A percentile compares a stretch with the other conserved stretches of the same genome.
phyloP scores from a whole-genome alignment of 805 yeast species.

The Debaryomyces tyrocola region DNA sequence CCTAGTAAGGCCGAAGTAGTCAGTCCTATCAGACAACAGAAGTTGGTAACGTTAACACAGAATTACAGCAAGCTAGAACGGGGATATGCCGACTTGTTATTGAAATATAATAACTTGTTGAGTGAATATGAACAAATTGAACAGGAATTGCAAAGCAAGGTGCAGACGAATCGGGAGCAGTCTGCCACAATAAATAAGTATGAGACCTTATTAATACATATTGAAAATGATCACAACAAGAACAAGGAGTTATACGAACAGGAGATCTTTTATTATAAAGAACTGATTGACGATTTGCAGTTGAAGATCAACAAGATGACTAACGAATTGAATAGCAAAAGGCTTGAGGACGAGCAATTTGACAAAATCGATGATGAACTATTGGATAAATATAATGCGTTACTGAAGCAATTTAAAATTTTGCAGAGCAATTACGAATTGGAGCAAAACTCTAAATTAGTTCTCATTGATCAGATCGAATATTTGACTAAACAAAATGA shows the following conservation, averaged over 20 bases:
- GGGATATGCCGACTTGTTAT: constrained; percentile 32
- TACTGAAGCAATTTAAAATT: constrained; percentile 36
- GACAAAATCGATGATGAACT: constrained; percentile 10
- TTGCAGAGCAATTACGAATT: constrained; percentile 52
- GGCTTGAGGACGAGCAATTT: constrained; percentile 7
- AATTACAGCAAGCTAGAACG: constrained; percentile 11
- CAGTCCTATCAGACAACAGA: constrained; percentile 6
- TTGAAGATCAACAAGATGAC: constrained; percentile 19
- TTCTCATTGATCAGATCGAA: constrained; percentile 57
- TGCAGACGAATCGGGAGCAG: constrained; percentile 25
- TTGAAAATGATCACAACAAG: constrained; percentile 29
- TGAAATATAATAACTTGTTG: constrained; percentile 23
- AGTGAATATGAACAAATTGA: constrained; percentile 32
- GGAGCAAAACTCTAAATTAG: constrained; percentile 51
- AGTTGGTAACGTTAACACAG: not conserved
- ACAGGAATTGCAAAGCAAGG: constrained; percentile 26
- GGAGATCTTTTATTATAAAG: constrained; percentile 33
- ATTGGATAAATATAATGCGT: constrained; percentile 27
- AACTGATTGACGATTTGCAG: constrained; percentile 32
- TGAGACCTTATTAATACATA: constrained; percentile 27
- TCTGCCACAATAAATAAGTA: constrained; percentile 20
- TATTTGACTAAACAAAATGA: constrained; percentile 40
- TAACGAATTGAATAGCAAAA: constrained; percentile 14
- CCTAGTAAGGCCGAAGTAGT: constrained; percentile 1
- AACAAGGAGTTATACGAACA: constrained; percentile 26